Base-by-base conservation (phyloP, 768 basidiomycete species). In the Hygrocybe coccinea region DNA sequence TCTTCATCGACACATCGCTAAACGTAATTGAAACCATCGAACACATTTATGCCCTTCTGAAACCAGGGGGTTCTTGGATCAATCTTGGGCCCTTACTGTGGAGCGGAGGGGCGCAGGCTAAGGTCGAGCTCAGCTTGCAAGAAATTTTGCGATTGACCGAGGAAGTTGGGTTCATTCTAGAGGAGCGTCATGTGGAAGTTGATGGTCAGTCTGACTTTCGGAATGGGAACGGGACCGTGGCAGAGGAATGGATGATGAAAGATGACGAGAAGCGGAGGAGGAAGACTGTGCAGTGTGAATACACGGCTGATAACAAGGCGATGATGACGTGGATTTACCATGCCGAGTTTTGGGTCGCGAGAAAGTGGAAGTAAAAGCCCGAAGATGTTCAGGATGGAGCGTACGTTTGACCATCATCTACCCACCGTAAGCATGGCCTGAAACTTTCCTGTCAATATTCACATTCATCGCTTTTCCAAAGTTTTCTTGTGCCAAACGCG, bases 301-400 rank as follows among this genome's bases (percentile, higher is more conserved):
- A 88, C 63, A 86, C 85, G 0, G 74, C 75, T 2, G 84, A 86
- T 66, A 57, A 62, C 48, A 69, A 75, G 29, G 84, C 84, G 17
- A 86, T 88, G 84, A 85, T 88, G 83, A 74, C 74, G 15, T 86
- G 83, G 83, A 72, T 83, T 6, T 87, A 86, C 64, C 72, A 76
- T 59, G 79, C 85, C 0, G 84, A 86, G 61, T 85, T 84, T 65
- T 87, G 84, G 84, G 79, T 82, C 3, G 83, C 82, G 1, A 72
- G 62, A 35, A 82, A 77, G 63, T 59, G 62, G 35, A 65, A 65
- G 48, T 64, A 50, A 59, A n/a, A n/a, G n/a, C n/a, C n/a, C n/a
- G n/a, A n/a, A n/a, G n/a, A 29, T 29, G 29, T 29, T 29, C 8
- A 29, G 3, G 29, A 29, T 8, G 29, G 29, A 29, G 24, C 22